Evolutionary conservation across 2,329 filamentous ascomycete species (phyloP).

Genomic region (Paraconiothyrium sp.): DNA sequence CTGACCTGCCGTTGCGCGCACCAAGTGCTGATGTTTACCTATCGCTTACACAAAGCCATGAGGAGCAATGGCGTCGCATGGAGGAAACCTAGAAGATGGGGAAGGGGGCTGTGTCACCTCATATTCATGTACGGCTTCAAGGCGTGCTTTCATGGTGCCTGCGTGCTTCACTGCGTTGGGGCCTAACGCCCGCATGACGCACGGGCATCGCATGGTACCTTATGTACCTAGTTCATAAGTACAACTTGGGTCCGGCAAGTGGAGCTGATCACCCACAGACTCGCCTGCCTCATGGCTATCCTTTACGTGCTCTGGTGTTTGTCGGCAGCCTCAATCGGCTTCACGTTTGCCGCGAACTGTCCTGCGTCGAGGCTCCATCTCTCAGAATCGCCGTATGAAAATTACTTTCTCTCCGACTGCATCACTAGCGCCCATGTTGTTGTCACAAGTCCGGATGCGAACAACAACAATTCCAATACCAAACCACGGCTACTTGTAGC

Average conservation of each 20-base stretch:
- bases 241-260: not conserved
- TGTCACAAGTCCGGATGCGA: constrained; percentile 65
- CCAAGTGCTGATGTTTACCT: not conserved
- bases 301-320: constrained; percentile 14
- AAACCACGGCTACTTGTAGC: constrained; percentile 67
- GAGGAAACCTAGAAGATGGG: not conserved
- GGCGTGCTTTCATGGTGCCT: not conserved
- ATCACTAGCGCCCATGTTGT: constrained; percentile 68
- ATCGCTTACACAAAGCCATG: not conserved
- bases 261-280: constrained; percentile 1
- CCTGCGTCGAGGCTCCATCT: constrained; percentile 52
- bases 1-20: not conserved
- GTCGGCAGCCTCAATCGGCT: constrained; percentile 1
- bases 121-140: constrained; percentile 6
- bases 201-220: constrained; percentile 1
- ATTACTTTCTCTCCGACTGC: constrained; percentile 74
- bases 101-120: not conserved
- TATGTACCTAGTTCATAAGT: not conserved
- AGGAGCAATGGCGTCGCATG: not conserved
- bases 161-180: not conserved
- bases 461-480: constrained; percentile 65
- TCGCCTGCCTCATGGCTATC: constrained; percentile 31
- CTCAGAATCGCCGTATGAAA: constrained; percentile 68
- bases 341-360: constrained; percentile 19
- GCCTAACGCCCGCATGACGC: constrained; percentile 8